phyloP scores from a whole-genome alignment of 2,329 filamentous ascomycete genomes.

The Sporothrix brasiliensis region DNA sequence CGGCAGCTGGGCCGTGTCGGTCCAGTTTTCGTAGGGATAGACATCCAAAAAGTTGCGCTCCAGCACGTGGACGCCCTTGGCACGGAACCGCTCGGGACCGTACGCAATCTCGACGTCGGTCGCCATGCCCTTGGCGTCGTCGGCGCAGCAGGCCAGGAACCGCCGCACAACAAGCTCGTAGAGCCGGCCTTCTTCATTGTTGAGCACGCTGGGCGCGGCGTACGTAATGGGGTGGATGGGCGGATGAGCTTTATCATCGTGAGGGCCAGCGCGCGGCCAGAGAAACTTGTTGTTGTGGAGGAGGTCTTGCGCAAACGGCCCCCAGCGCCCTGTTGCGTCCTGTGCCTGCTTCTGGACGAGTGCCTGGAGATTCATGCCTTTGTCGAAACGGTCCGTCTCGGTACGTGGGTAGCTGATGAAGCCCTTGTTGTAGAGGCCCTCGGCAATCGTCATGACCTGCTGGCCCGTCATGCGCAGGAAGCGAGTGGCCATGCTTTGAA shows the following conservation, averaged over 20 bases:
- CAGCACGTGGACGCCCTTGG: slow-evolving; percentile 81
- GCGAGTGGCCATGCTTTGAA: slow-evolving; percentile 91
- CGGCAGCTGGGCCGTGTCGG: slow-evolving; percentile 79
- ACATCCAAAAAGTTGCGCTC: slow-evolving; percentile 94
- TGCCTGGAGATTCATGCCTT: slow-evolving; percentile 78
- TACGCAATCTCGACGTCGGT: slow-evolving; percentile 85
- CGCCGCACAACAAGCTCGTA: slow-evolving; percentile 92
- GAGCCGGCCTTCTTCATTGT: slow-evolving; percentile 70
- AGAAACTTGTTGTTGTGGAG: slow-evolving; percentile 71
- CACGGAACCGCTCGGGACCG: slow-evolving; percentile 78
- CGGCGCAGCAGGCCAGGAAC: slow-evolving; percentile 93
- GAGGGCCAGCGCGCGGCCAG: slow-evolving; percentile 76
- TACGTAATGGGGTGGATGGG: slow-evolving; percentile 96
- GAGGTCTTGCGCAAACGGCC: slow-evolving; percentile 74
- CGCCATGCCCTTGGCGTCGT: slow-evolving; percentile 84
- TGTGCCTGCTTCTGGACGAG: slow-evolving; percentile 83
- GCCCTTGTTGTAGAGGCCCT: slow-evolving; percentile 86
- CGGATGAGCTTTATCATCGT: slow-evolving; percentile 96
- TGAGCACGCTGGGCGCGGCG: slow-evolving; percentile 65
- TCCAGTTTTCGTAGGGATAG: slow-evolving; percentile 96
- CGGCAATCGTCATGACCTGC: slow-evolving; percentile 84
- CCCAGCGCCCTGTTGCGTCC: slow-evolving; percentile 69
- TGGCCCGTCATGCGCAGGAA: slow-evolving; percentile 91
- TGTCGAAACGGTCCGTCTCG: slow-evolving; percentile 94
- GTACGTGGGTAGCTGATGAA: slow-evolving; percentile 98